Evolutionary conservation across 176 grass and related monocot species (phyloP), one percentile per base, ranked within the genome.

Genomic region (Canna indica): DNA sequence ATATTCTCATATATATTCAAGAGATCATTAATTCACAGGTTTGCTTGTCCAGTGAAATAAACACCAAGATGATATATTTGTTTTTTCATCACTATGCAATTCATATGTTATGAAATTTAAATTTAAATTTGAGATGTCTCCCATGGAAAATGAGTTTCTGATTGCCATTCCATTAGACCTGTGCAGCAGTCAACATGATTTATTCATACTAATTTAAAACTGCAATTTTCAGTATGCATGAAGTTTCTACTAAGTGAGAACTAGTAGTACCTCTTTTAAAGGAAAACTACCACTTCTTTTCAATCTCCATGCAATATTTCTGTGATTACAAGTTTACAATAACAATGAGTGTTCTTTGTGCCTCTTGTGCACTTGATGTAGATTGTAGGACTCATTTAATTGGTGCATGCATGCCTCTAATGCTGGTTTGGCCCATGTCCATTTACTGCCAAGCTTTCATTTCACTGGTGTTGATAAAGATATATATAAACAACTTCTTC

Each of bases 401-500:
- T 73, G 88, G 88, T 64, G 71, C 84, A 54, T 30, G 16, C 25
- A 83, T 54, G 34, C 91, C 73, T 76, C 83, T 73, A 73, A 84
- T 80, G 88, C 85, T 27, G 92, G 92, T 81, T 82, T 96, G 59
- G 86, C 83, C 68, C 92, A 96, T 84, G 83, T 88, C 36, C 92
- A 96, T 88, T 78, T 96, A 58, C 83, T 96, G 52, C 92, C 88
- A 76, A 86, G 88, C 66, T 96, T 83, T 88, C 88, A 96, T 74
- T 96, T 96, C 80, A 78, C 75, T 46, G 76, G 83, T 76, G 88
- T 96, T 78, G 88, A 91, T 54, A 88, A 96, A 76, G 82, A 78
- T 58, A n/a, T n/a, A n/a, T n/a, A n/a, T n/a, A n/a, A n/a, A n/a
- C n/a, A n/a, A n/a, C n/a, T n/a, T n/a, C n/a, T n/a, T n/a, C n/a